phyloP scores from a whole-genome alignment of 306 rosid species.

The Fragaria iinumae region DNA sequence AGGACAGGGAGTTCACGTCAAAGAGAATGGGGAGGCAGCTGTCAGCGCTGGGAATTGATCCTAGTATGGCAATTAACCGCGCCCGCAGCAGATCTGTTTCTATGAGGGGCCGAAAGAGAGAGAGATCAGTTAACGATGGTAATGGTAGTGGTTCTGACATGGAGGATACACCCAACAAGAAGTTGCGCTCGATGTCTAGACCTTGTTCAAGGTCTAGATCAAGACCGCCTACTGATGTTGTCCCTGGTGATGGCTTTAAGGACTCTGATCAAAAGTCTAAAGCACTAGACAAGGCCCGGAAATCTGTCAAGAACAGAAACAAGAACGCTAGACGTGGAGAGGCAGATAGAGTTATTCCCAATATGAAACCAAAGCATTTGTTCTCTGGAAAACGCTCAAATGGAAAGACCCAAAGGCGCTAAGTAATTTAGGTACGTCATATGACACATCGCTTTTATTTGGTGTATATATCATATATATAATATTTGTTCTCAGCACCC shows the following conservation, averaged over 20 bases:
- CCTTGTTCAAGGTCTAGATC: slow-evolving; percentile 2
- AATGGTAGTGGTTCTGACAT: neutral
- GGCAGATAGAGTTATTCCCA: slow-evolving; percentile 1
- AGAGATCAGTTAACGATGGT: neutral
- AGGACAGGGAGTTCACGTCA: slow-evolving; percentile 1
- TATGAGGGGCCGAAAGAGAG: neutral
- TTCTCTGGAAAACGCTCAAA: slow-evolving; percentile 11
- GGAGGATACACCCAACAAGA: slow-evolving; percentile 4
- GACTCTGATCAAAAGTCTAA: slow-evolving; percentile 3
- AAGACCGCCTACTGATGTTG: slow-evolving; percentile 6
- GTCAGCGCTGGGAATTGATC: neutral
- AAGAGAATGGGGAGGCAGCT: slow-evolving; percentile 11
- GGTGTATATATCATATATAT: no score
- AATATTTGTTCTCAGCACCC: neutral
- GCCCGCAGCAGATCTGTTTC: slow-evolving; percentile 13
- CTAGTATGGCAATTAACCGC: neutral
- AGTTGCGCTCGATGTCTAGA: neutral
- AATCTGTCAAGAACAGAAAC: neutral
- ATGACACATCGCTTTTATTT: neutral
- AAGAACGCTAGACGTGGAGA: neutral
- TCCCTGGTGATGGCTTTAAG: slow-evolving; percentile 6
- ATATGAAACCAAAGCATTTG: slow-evolving; percentile 7
- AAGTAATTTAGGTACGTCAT: neutral
- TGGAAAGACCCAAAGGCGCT: slow-evolving; percentile 5
- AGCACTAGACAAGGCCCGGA: slow-evolving; percentile 6